phyloP scores from a whole-genome alignment of 1,284 basidiomycete genomes.

The Cutaneotrichosporon sp. region DNA sequence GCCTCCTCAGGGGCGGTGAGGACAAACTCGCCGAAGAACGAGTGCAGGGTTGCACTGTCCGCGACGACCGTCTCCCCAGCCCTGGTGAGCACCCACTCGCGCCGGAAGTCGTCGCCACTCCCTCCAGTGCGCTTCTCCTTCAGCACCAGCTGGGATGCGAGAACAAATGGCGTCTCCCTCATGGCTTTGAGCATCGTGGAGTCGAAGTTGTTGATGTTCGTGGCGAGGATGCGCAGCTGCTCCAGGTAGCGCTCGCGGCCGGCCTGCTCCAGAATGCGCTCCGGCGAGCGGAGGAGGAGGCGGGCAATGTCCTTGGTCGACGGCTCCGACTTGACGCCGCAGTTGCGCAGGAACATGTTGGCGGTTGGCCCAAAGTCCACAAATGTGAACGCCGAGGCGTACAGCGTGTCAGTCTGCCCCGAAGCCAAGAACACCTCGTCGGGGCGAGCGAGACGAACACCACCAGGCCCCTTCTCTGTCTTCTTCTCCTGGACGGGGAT shows the following conservation, averaged over 20 bases:
- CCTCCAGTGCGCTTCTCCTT: conserved; percentile 39
- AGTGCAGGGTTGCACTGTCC: conserved; percentile 75
- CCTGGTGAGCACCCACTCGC: conserved; percentile 42
- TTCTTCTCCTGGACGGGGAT: conserved; percentile 51
- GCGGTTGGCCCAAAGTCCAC: conserved; percentile 84
- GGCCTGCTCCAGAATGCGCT: conserved; percentile 45
- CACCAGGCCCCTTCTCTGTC: conserved; percentile 15
- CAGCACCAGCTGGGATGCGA: conserved; percentile 66
- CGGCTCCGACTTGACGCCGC: conserved; percentile 86
- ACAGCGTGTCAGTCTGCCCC: conserved; percentile 32
- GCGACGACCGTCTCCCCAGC: conserved; percentile 67
- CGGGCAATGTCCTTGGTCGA: conserved; percentile 56
- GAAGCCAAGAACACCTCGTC: conserved; percentile 50
- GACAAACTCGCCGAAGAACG: conserved; percentile 72
- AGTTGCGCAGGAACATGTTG: conserved; percentile 80
- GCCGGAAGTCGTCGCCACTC: conserved; percentile 29
- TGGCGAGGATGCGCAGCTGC: conserved; percentile 80
- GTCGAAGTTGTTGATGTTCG: conserved; percentile 68
- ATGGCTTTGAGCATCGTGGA: conserved; percentile 63
- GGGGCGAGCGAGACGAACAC: conserved; percentile 34
- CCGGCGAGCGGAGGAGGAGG: conserved; percentile 43
- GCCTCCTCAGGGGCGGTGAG: conserved; percentile 81
- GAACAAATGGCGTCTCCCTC: conserved; percentile 69
- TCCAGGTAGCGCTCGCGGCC: conserved; percentile 61
- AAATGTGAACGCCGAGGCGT: conserved; percentile 66